These are phyloP conservation scores for Tirmania nivea DNA, from an alignment of 495 filamentous ascomycete species.

Conservation along the genomic window DNA sequence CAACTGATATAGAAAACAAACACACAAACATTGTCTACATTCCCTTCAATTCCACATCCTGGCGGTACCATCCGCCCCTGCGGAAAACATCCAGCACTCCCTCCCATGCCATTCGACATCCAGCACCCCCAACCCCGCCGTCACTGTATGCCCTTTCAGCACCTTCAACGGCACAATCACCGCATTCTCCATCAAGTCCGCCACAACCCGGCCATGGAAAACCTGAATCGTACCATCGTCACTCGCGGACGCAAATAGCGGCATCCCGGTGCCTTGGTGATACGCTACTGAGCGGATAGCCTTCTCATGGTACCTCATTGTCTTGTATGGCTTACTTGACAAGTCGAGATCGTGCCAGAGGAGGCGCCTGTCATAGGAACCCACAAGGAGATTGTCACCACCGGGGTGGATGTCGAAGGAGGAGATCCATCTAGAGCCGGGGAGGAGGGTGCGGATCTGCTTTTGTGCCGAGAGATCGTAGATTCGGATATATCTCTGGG, in stretches of 20 bases:
- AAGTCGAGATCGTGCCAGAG: slow-evolving; percentile 96
- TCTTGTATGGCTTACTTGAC: slow-evolving; percentile 77
- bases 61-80: slow-evolving; percentile 80
- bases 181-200: slow-evolving; percentile 84
- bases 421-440: slow-evolving; percentile 86
- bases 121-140: slow-evolving; percentile 62
- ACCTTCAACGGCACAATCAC: slow-evolving; percentile 91
- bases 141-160: slow-evolving; percentile 68
- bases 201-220: slow-evolving; percentile 88
- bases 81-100: slow-evolving; percentile 83
- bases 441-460: slow-evolving; percentile 73
- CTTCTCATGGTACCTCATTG: slow-evolving; percentile 75
- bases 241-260: slow-evolving; percentile 77
- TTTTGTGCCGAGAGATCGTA: slow-evolving; percentile 83
- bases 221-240: slow-evolving; percentile 89
- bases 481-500: slow-evolving; percentile 69
- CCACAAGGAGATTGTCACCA: slow-evolving; percentile 82
- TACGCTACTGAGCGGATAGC: slow-evolving; percentile 74
- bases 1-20: background rate
- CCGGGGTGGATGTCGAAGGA: slow-evolving; percentile 80
- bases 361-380: slow-evolving; percentile 78
- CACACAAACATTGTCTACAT: background rate
- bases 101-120: slow-evolving; percentile 87
- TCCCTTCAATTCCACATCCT: slow-evolving; percentile 37
- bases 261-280: slow-evolving; percentile 52